phyloP scores from a whole-genome alignment of 805 yeast species.

The Priceomyces carsonii region DNA sequence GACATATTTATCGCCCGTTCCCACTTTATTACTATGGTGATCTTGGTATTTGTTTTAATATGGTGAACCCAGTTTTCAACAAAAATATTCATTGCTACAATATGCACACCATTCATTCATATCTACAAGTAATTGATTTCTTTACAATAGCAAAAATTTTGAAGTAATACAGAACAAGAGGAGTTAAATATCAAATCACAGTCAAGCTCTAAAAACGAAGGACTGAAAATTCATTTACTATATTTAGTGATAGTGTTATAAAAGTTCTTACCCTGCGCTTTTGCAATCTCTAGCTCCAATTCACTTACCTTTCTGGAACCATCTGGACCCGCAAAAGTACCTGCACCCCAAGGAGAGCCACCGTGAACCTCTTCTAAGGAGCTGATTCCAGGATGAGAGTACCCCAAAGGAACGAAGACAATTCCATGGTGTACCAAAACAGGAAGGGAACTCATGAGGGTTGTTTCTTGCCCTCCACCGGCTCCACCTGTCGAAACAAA shows the following conservation, averaged over 20 bases:
- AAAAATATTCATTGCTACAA: too few relatives aligned
- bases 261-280: conserved; percentile 64
- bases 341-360: conserved; percentile 88
- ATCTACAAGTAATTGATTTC: too few relatives aligned
- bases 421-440: conserved; percentile 77
- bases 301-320: conserved; percentile 66
- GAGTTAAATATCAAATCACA: too few relatives aligned
- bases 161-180: too few relatives aligned
- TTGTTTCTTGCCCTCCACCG: conserved; percentile 81
- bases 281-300: conserved; percentile 65
- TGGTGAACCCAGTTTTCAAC: too few relatives aligned
- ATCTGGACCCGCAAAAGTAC: conserved; percentile 67
- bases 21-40: too few relatives aligned
- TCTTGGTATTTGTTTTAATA: too few relatives aligned
- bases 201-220: too few relatives aligned
- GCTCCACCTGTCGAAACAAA: conserved; percentile 72
- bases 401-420: conserved; percentile 78
- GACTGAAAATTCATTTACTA: neutral
- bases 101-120: too few relatives aligned
- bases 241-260: conserved; percentile 9
- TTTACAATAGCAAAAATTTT: too few relatives aligned
- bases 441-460: conserved; percentile 59
- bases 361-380: conserved; percentile 68
- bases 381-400: conserved; percentile 51
- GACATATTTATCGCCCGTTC: conserved; percentile 25